Percentiles rank a stretch among this genome's conserved stretches.
Conservation (phyloP, 2,329 filamentous ascomycete species). For the Trichoderma pleuroti region DNA sequence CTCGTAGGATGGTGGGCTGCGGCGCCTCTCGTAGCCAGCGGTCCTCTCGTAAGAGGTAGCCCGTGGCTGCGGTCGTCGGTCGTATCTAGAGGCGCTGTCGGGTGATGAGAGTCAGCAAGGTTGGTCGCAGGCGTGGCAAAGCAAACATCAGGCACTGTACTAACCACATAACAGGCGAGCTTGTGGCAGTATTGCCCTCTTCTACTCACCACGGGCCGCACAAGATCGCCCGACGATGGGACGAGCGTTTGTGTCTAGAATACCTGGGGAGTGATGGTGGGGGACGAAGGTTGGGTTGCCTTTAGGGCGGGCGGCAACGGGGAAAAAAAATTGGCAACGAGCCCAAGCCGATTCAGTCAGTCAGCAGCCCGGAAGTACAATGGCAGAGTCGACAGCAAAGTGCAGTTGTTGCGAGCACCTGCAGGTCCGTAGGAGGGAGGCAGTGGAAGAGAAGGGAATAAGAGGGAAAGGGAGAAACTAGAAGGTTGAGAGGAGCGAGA, state of each 20-base stretch:
- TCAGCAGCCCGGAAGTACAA: not conserved
- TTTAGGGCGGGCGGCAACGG: not conserved
- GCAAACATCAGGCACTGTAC: slow-evolving; percentile 25
- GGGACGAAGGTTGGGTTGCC: slow-evolving; percentile 7
- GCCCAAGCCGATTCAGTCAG: slow-evolving; percentile 7
- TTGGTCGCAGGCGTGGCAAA: not conserved
- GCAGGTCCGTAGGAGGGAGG: not conserved
- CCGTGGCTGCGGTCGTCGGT: slow-evolving; percentile 28
- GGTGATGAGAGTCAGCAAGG: slow-evolving; percentile 23
- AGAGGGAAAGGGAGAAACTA: not conserved
- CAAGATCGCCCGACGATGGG: slow-evolving; percentile 41
- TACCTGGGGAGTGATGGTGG: slow-evolving; percentile 19
- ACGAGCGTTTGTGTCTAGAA: slow-evolving; percentile 34
- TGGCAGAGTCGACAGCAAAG: not conserved
- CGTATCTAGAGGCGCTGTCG: slow-evolving; percentile 25
- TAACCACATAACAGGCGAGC: slow-evolving; percentile 43
- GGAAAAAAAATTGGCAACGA: not conserved
- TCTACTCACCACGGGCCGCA: slow-evolving; percentile 44
- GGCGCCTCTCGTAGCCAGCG: slow-evolving; percentile 24
- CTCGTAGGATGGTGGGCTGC: slow-evolving; percentile 35
- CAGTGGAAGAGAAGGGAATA: not conserved
- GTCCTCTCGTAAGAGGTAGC: slow-evolving; percentile 18
- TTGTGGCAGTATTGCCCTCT: slow-evolving; percentile 37
- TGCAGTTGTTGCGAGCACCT: not conserved
- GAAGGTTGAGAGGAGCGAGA: not conserved